Percentiles rank a stretch among this genome's conserved stretches.
Conservation (phyloP, 768 basidiomycete genomes). For the Tricholoma furcatifolium region DNA sequence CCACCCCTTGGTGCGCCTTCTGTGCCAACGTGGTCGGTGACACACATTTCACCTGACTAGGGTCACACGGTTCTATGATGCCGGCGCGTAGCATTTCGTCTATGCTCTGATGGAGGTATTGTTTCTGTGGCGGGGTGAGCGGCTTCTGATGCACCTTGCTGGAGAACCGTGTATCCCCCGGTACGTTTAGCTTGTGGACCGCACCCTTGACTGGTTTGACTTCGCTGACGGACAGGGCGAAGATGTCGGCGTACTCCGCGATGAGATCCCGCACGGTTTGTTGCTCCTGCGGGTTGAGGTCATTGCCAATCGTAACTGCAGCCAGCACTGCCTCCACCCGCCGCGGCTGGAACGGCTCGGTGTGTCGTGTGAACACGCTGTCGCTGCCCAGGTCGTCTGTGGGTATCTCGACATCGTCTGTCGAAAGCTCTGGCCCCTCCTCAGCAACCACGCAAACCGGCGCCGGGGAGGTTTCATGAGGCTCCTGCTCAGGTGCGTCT, state of each 20-base stretch:
- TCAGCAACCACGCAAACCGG: too few species aligned
- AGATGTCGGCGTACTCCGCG: conserved; percentile 33
- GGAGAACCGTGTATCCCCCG: conserved; percentile 23
- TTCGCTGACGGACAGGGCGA: conserved; percentile 27
- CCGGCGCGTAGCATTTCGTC: conserved; percentile 35
- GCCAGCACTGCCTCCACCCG: conserved; percentile 20
- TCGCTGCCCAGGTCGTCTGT: too few species aligned
- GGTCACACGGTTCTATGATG: conserved; percentile 26
- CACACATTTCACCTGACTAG: conserved; percentile 14
- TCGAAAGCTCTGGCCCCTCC: too few species aligned
- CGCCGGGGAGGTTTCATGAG: too few species aligned
- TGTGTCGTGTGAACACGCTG: not conserved
- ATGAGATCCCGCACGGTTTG: conserved; percentile 16
- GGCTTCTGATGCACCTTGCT: too few species aligned
- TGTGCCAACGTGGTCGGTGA: conserved; percentile 31
- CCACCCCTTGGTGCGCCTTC: conserved; percentile 30
- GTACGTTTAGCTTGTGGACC: conserved; percentile 33
- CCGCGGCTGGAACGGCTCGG: conserved; percentile 15
- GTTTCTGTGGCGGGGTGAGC: too few species aligned
- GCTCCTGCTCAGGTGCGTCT: too few species aligned
- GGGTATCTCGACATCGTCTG: too few species aligned
- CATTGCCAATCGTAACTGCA: conserved; percentile 24
- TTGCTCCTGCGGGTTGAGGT: conserved; percentile 23
- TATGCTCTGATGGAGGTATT: conserved; percentile 28
- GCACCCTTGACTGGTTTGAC: too few species aligned